A percentile compares a stretch with the other conserved stretches of the same genome.
phyloP scores from a whole-genome alignment of 106 monocot genomes.

The Cymbidium sinense region DNA sequence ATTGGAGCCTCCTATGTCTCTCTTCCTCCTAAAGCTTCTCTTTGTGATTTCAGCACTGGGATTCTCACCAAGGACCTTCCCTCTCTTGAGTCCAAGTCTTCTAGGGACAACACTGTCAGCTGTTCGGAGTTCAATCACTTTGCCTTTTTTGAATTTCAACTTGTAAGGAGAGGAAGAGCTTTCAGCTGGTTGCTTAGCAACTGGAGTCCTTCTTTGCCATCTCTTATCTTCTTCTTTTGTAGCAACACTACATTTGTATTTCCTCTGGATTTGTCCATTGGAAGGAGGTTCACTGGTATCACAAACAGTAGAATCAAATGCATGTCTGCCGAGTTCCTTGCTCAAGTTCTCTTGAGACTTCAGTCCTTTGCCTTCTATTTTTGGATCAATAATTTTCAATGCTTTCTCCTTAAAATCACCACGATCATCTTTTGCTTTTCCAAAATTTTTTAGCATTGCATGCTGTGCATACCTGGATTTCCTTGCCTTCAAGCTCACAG shows the following conservation, averaged over 20 bases:
- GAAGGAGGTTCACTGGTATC: background rate
- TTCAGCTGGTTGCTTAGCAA: conserved; percentile 10
- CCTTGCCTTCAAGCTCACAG: conserved; percentile 3
- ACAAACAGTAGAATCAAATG: background rate
- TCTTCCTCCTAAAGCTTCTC: conserved; percentile 32
- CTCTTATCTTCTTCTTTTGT: conserved; percentile 16
- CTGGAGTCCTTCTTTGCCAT: conserved; percentile 12
- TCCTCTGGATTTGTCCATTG: background rate
- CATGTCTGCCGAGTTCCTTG: background rate
- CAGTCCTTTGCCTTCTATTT: background rate
- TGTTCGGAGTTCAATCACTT: conserved; percentile 34
- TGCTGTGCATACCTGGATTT: conserved; percentile 7
- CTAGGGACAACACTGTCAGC: conserved; percentile 27
- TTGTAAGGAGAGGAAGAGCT: conserved; percentile 17
- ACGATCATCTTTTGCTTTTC: background rate
- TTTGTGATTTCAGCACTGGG: conserved; percentile 6
- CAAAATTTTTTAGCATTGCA: background rate
- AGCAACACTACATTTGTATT: background rate
- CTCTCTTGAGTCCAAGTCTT: conserved; percentile 51
- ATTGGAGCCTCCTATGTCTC: background rate
- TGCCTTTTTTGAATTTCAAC: conserved; percentile 51
- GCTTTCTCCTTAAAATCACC: background rate
- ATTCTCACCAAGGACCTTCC: conserved; percentile 15
- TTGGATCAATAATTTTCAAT: background rate
- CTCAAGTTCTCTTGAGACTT: background rate